Conservation (phyloP, 2,329 filamentous ascomycete genomes). For the Juglanconis oblonga region DNA sequence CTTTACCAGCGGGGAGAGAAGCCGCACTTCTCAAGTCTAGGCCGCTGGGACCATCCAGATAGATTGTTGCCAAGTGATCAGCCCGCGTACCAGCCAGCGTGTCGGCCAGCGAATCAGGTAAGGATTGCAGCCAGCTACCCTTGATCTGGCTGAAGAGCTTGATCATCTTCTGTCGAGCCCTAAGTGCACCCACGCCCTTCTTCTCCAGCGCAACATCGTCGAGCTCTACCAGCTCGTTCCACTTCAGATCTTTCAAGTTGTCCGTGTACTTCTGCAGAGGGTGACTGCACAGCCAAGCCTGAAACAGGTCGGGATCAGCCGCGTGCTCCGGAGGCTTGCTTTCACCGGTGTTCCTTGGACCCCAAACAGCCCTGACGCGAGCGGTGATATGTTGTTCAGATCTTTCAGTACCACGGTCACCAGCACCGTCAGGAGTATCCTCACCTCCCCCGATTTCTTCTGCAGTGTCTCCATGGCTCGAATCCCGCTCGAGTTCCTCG, state of each 20-base stretch:
- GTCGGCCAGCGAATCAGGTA: neutral
- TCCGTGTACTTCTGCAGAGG: constrained; percentile 98
- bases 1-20: too few species aligned
- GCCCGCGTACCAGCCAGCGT: neutral
- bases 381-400: too few species aligned
- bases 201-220: constrained; percentile 92
- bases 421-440: too few species aligned
- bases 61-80: too few species aligned
- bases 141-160: constrained; percentile 98
- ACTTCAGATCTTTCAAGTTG: constrained; percentile 94
- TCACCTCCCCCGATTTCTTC: too few species aligned
- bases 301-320: constrained; percentile 82
- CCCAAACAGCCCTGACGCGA: too few species aligned
- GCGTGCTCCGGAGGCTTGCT: constrained; percentile 98
- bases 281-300: constrained; percentile 92
- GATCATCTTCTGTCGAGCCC: constrained; percentile 93
- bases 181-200: constrained; percentile 89
- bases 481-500: too few species aligned
- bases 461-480: too few species aligned
- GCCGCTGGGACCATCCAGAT: too few species aligned
- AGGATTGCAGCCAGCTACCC: constrained; percentile 42
- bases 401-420: too few species aligned
- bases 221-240: constrained; percentile 87
- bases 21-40: too few species aligned
- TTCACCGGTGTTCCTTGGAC: too few species aligned